phyloP scores from a whole-genome alignment of 495 filamentous ascomycete genomes.

The Cairneyella variabilis region DNA sequence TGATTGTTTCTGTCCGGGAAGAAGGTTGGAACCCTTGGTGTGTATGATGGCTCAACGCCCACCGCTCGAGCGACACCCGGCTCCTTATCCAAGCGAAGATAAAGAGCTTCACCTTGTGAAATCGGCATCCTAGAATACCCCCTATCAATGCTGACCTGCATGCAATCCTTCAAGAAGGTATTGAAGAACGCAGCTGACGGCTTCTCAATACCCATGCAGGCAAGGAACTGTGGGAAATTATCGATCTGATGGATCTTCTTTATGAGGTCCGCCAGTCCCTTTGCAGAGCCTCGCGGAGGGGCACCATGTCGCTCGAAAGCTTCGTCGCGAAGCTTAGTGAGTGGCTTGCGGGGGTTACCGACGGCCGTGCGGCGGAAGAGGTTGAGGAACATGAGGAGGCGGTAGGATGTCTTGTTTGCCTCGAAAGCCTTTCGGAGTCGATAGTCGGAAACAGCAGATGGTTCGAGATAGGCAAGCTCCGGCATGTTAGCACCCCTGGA shows the following conservation, averaged over 20 bases:
- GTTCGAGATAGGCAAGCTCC: slow-evolving; percentile 45
- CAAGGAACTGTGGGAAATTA: slow-evolving; percentile 40
- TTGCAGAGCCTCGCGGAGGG: slow-evolving; percentile 38
- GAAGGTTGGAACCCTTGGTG: not conserved
- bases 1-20: slow-evolving; percentile 1
- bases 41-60: not conserved
- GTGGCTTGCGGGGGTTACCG: slow-evolving; percentile 28
- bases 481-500: slow-evolving; percentile 33
- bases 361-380: slow-evolving; percentile 45
- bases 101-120: slow-evolving; percentile 26
- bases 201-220: slow-evolving; percentile 35
- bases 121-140: slow-evolving; percentile 39
- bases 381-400: slow-evolving; percentile 49
- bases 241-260: slow-evolving; percentile 39
- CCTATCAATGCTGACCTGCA: slow-evolving; percentile 34
- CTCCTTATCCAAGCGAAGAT: slow-evolving; percentile 25
- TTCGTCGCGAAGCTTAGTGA: slow-evolving; percentile 37
- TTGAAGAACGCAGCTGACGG: slow-evolving; percentile 32
- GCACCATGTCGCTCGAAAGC: slow-evolving; percentile 46
- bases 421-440: slow-evolving; percentile 44
- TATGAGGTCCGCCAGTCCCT: slow-evolving; percentile 36
- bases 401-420: slow-evolving; percentile 44
- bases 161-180: slow-evolving; percentile 32
- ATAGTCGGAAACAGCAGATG: slow-evolving; percentile 35
- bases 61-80: slow-evolving; percentile 23